Evolutionary conservation across 768 basidiomycete genomes (phyloP), one percentile per base, ranked within the genome.

Genomic region (Sporobolomyces phaffii): DNA sequence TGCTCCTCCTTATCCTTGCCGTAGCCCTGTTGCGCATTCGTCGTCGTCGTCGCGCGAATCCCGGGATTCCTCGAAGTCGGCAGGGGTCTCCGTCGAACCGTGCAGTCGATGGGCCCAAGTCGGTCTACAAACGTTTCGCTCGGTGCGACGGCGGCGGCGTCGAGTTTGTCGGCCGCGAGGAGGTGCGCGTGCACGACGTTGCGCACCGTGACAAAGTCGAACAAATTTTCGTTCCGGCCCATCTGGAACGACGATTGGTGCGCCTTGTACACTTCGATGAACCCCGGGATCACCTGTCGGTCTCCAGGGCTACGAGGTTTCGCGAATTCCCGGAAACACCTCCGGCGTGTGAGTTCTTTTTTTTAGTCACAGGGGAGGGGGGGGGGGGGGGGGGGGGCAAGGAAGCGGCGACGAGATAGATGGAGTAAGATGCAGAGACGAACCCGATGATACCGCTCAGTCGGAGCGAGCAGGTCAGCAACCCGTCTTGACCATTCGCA

Each of bases 391-490:
- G 50, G 24, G 48, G 8, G 7, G 8, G 54, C 33, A 41, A 14
- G 20, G 7, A 28, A 36, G n/a, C n/a, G n/a, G n/a, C n/a, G n/a
- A n/a, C n/a, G n/a, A 40, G 18, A n/a, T 17, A 31, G 33, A 22
- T 28, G 8, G n/a, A 20, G 8, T 26, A 36, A 33, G 10, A 18
- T n/a, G n/a, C n/a, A 26, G n/a, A 58, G 20, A 78, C 86, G 60
- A 66, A 90, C 91, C 96, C 96, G 74, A 97, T 97, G 73, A 98
- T 94, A 2, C 94, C 92, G 26, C 91, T 86, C 3, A 92, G 91
- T 41, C 96, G 81, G 50, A 98, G 78, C 15, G 92, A 87, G 58
- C 93, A 91, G 2, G 96, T 98, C 69, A 89, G 78, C 8, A 98
- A 81, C 15, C 89, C 90, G 24, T 83, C 84, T 72, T 87, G 83